These are phyloP conservation scores for Aquilaria malaccensis DNA, from an alignment of 345 rosid species.

Conservation along the genomic window DNA sequence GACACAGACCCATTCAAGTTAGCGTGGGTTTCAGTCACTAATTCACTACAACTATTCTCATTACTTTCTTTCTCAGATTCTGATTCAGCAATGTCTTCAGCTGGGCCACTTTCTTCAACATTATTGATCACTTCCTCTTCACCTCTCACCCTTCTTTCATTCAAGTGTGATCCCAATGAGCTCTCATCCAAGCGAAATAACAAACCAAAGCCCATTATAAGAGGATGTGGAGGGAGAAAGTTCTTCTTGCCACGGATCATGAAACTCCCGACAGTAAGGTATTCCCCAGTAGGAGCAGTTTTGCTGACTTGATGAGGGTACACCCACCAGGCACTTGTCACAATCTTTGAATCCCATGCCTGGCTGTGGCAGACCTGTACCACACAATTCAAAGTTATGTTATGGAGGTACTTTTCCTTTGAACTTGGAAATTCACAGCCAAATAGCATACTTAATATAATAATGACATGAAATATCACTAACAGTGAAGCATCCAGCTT, in stretches of 20 bases:
- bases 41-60: slow-evolving; percentile 22
- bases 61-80: slow-evolving; percentile 50
- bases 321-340: slow-evolving; percentile 99
- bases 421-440: not conserved
- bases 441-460: not conserved
- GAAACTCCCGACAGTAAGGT: slow-evolving; percentile 97
- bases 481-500: slow-evolving; percentile 96
- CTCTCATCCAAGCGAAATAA: slow-evolving; percentile 97
- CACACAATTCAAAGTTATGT: slow-evolving; percentile 12
- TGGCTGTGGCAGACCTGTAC: slow-evolving; percentile 93
- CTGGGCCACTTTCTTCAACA: slow-evolving; percentile 44
- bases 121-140: slow-evolving; percentile 80
- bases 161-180: slow-evolving; percentile 93
- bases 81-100: slow-evolving; percentile 41
- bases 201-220: slow-evolving; percentile 96
- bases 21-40: slow-evolving; percentile 19
- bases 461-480: slow-evolving; percentile 4
- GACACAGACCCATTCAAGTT: slow-evolving; percentile 18
- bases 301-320: slow-evolving; percentile 96
- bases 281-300: slow-evolving; percentile 99
- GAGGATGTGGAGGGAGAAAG: slow-evolving; percentile 97
- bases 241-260: slow-evolving; percentile 98
- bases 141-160: slow-evolving; percentile 95
- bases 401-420: slow-evolving; percentile 1
- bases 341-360: slow-evolving; percentile 99